These are phyloP conservation scores for Colletotrichum scovillei DNA, from an alignment of 2,329 filamentous ascomycete species.

Conservation along the genomic window DNA sequence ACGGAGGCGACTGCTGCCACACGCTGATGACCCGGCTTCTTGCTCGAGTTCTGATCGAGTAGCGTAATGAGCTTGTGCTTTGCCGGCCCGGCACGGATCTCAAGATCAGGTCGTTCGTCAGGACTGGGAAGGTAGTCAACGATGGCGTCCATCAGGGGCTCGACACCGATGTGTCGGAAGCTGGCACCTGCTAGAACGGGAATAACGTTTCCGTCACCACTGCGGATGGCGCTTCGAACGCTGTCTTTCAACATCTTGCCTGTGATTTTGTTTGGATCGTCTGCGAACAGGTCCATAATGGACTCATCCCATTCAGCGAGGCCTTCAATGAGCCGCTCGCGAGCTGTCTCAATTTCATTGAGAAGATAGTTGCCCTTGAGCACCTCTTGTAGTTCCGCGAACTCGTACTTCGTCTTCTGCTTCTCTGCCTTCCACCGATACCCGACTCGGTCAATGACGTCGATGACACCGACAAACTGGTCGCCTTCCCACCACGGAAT, in stretches of 20 bases:
- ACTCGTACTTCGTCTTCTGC: slow-evolving; percentile 43
- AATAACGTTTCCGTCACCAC: slow-evolving; percentile 77
- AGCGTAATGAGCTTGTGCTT: slow-evolving; percentile 55
- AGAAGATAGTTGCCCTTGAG: slow-evolving; percentile 62
- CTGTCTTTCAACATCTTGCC: slow-evolving; percentile 75
- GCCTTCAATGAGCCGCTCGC: slow-evolving; percentile 82
- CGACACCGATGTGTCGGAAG: slow-evolving; percentile 93
- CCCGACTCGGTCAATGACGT: slow-evolving; percentile 80
- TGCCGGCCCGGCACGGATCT: slow-evolving; percentile 75
- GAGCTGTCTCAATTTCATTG: slow-evolving; percentile 79
- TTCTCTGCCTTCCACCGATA: slow-evolving; percentile 74
- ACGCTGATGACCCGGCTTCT: slow-evolving; percentile 45
- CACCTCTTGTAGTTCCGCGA: slow-evolving; percentile 41
- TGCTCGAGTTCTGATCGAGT: slow-evolving; percentile 42
- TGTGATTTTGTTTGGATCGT: slow-evolving; percentile 80
- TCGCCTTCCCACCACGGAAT: slow-evolving; percentile 94
- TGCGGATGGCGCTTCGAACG: slow-evolving; percentile 77
- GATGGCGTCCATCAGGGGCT: slow-evolving; percentile 89
- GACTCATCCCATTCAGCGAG: slow-evolving; percentile 90
- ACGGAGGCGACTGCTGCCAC: slow-evolving; percentile 71
- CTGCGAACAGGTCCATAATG: slow-evolving; percentile 87
- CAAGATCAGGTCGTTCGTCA: slow-evolving; percentile 80
- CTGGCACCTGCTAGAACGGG: slow-evolving; percentile 93
- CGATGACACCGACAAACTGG: slow-evolving; percentile 84
- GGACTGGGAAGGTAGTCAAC: slow-evolving; percentile 89